Conservation (phyloP, 176 grass and related monocot genomes). For the Cenchrus americanus region DNA sequence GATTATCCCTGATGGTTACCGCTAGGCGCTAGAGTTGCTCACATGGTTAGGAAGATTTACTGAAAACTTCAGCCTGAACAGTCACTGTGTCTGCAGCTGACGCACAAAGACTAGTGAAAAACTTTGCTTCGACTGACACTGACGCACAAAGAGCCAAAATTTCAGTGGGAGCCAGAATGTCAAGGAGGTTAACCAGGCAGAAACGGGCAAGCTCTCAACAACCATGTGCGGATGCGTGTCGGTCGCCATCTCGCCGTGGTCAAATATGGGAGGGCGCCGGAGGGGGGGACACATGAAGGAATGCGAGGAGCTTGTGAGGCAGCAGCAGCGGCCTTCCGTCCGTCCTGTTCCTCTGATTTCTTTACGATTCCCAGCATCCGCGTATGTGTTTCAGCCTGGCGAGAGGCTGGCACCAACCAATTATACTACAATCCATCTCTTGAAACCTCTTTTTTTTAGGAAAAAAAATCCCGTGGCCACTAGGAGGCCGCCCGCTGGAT, state of each 20-base stretch:
- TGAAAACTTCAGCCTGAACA: background rate
- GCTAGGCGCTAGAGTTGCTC: background rate
- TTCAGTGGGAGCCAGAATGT: background rate
- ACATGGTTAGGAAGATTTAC: background rate
- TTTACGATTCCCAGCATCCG: constrained; percentile 29
- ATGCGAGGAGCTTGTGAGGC: background rate
- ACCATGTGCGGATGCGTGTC: constrained; percentile 45
- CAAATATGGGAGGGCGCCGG: background rate
- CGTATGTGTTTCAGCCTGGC: constrained; percentile 49
- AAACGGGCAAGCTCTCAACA: constrained; percentile 44
- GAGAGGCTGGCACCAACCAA: constrained; percentile 49
- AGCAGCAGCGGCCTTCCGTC: background rate
- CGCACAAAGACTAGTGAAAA: background rate
- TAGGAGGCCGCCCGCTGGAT: constrained; percentile 7
- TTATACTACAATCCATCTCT: constrained; percentile 18
- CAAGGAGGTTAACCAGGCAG: background rate
- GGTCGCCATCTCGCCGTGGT: constrained; percentile 29
- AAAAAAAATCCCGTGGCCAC: background rate
- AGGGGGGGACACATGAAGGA: constrained; percentile 21
- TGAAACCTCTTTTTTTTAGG: background rate
- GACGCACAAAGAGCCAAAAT: background rate
- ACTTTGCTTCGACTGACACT: background rate
- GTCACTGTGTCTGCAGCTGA: too few species aligned
- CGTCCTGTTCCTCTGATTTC: background rate
- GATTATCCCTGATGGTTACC: background rate